These are phyloP conservation scores for Colletotrichum falcatum DNA, from an alignment of 2,329 filamentous ascomycete genomes.

Conservation along the genomic window DNA sequence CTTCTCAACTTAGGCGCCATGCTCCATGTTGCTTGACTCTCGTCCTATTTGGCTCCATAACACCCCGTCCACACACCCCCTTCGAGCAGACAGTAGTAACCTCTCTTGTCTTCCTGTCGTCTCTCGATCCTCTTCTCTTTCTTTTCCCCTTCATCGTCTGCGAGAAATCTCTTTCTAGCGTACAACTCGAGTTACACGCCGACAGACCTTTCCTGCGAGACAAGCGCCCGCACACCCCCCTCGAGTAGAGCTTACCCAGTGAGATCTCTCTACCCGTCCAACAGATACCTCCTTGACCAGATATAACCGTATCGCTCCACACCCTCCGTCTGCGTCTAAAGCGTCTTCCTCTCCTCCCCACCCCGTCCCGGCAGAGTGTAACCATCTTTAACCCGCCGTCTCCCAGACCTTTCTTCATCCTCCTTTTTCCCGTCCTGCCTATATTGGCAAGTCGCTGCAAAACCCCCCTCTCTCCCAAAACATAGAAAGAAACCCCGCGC, in stretches of 20 bases:
- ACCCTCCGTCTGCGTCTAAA: slow-evolving; percentile 46
- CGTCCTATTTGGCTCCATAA: slow-evolving; percentile 52
- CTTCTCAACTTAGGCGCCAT: slow-evolving; percentile 58
- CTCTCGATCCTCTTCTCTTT: slow-evolving; percentile 42
- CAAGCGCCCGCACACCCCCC: slow-evolving; percentile 52
- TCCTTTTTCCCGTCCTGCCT: slow-evolving; percentile 27
- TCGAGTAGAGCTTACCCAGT: slow-evolving; percentile 34
- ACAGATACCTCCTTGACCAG: slow-evolving; percentile 35
- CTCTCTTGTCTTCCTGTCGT: slow-evolving; percentile 43
- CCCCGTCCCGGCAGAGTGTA: slow-evolving; percentile 36
- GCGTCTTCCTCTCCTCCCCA: slow-evolving; percentile 41
- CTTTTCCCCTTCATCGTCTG: slow-evolving; percentile 38
- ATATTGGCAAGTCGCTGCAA: slow-evolving; percentile 19
- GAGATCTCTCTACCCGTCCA: slow-evolving; percentile 37
- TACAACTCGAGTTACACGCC: slow-evolving; percentile 20
- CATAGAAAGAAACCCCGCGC: slow-evolving; percentile 13
- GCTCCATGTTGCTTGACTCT: slow-evolving; percentile 51
- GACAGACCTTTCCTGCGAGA: slow-evolving; percentile 47
- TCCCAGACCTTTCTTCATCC: slow-evolving; percentile 32
- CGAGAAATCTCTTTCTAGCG: slow-evolving; percentile 13
- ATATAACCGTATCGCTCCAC: slow-evolving; percentile 42
- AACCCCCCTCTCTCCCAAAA: not conserved
- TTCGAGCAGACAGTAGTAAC: slow-evolving; percentile 23
- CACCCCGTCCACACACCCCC: slow-evolving; percentile 47
- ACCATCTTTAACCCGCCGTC: slow-evolving; percentile 38